These are phyloP conservation scores for Rhizopogon rudus DNA, from an alignment of 768 basidiomycete species.

Conservation along the genomic window DNA sequence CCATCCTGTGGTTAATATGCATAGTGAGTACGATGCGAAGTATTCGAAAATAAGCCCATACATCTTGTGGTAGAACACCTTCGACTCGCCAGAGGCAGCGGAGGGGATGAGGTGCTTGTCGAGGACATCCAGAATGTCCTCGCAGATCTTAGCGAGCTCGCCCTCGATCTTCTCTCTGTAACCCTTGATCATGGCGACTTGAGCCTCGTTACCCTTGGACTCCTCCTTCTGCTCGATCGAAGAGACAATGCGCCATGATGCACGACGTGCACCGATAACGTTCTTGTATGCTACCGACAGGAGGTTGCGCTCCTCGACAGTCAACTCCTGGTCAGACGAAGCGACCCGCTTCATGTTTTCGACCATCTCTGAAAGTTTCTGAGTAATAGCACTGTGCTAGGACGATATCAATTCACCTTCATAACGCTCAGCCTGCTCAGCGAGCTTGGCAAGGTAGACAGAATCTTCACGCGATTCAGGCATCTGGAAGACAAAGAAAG, in stretches of 20 bases:
- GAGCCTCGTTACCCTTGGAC: constrained; percentile 94
- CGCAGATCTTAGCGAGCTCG: constrained; percentile 97
- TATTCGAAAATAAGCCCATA: constrained; percentile 46
- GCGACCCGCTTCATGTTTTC: constrained; percentile 99
- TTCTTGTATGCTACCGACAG: constrained; percentile 99
- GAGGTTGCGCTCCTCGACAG: constrained; percentile 97
- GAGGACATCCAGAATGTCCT: constrained; percentile 95
- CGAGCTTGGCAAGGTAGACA: constrained; percentile 99
- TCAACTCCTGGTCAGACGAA: constrained; percentile 95
- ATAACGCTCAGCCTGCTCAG: constrained; percentile 99
- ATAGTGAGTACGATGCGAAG: constrained; percentile 8
- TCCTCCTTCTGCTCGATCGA: constrained; percentile 99
- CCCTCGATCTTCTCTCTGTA: constrained; percentile 98
- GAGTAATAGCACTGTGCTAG: neutral
- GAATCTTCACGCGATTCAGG: constrained; percentile 85
- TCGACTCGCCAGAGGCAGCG: constrained; percentile 93
- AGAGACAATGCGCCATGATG: constrained; percentile 96
- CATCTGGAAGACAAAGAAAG: constrained; percentile 45
- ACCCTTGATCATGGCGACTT: constrained; percentile 95
- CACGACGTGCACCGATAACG: constrained; percentile 96
- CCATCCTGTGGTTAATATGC: constrained; percentile 65
- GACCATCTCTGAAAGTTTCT: constrained; percentile 74
- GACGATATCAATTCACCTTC: constrained; percentile 56
- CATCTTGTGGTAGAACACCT: constrained; percentile 99
- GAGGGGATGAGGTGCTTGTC: constrained; percentile 98